Evolutionary conservation across 306 rosid species (phyloP), one percentile per base, ranked within the genome.

Genomic region (Casuarina cunninghamiana): DNA sequence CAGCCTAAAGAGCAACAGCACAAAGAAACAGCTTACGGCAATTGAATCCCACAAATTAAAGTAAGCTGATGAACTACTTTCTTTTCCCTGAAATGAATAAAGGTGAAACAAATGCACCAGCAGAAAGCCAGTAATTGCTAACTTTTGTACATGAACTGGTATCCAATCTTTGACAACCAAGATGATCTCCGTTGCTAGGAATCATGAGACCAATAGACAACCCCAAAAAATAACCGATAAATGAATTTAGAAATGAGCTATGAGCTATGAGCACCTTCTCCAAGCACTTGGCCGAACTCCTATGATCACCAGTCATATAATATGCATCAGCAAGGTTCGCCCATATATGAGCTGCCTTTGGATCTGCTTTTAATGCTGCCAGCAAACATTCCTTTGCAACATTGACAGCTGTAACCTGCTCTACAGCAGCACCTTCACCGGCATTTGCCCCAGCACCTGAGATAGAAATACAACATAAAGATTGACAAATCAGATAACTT

Each of bases 391-490:
- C 97, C 85, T 89, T 95, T 19, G 98, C 97, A 75, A 85, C 96
- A 83, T 79, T 88, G 71, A 87, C 84, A 81, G 92, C 97, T 77
- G 84, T 77, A 58, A 82, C 71, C 75, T 86, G 91, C 74, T 91
- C 94, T 12, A 69, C 78, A 16, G 81, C 84, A 79, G 91, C 86
- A 77, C 81, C 88, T 48, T 90, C 97, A 72, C 95, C 76, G 69
- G 93, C 86, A 84, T 82, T 87, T 80, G 97, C 93, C 84, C 98
- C 98, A 71, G 97, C 92, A 82, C 98, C 98, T 95, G 82, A 53
- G 60, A 81, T 50, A 66, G 45, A 41, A 49, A 60, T 37, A 63
- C 3, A 70, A 54, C 48, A 65, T 48, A 79, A 60, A 77, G 46
- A 53, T 58, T 69, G 72, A 74, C 48, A 80, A 45, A 74, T 61